Evolutionary conservation across 2,329 filamentous ascomycete species (phyloP).

Genomic region (Sphaerulina musiva): DNA sequence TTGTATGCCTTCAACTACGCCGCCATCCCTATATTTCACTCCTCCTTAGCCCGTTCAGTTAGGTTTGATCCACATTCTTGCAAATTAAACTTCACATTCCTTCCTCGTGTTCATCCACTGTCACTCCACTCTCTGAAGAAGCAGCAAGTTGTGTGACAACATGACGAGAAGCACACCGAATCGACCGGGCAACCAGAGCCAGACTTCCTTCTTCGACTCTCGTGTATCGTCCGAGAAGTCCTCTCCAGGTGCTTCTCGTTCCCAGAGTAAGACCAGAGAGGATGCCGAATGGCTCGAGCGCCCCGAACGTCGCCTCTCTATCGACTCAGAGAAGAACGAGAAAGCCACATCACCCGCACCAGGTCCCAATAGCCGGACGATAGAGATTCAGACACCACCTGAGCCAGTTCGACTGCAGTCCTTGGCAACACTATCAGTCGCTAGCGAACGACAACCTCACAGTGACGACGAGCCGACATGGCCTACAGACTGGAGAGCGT

Average conservation of each 20-base stretch:
- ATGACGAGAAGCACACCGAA: slow-evolving; percentile 13
- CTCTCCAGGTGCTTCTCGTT: slow-evolving; percentile 12
- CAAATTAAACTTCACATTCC: slow-evolving; percentile 2
- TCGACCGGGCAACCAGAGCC: slow-evolving; percentile 6
- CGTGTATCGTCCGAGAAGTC: slow-evolving; percentile 19
- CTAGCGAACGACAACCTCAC: neutral
- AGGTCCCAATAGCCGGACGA: slow-evolving; percentile 5
- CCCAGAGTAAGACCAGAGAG: slow-evolving; percentile 13
- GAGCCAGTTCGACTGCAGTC: slow-evolving; percentile 15
- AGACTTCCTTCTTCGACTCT: slow-evolving; percentile 15
- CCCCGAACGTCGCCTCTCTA: slow-evolving; percentile 12
- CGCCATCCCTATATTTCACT: slow-evolving; percentile 8
- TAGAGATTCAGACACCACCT: slow-evolving; percentile 15
- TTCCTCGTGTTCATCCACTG: neutral
- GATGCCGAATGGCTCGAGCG: slow-evolving; percentile 8
- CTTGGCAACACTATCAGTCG: slow-evolving; percentile 9
- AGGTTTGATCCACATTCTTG: slow-evolving; percentile 8
- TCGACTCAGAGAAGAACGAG: slow-evolving; percentile 7
- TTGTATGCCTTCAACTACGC: slow-evolving; percentile 2
- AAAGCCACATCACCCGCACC: neutral
- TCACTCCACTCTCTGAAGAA: neutral
- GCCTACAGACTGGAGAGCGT: slow-evolving; percentile 43
- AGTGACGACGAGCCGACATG: slow-evolving; percentile 34
- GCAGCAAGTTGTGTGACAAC: neutral
- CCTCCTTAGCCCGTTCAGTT: neutral